These are phyloP conservation scores for Candida ponderosae DNA, from an alignment of 805 yeast species.

Conservation along the genomic window DNA sequence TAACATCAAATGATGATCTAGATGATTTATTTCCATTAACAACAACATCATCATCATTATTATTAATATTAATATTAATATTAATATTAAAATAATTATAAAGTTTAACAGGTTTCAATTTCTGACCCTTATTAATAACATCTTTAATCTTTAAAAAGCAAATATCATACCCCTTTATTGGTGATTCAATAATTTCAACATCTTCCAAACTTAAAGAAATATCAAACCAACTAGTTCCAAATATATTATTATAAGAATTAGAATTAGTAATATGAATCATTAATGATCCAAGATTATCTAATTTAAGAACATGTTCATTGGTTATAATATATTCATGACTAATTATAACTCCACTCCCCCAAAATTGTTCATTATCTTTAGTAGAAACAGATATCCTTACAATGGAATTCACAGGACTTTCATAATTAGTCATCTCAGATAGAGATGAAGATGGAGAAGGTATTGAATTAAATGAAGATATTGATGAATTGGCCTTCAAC, in stretches of 20 bases:
- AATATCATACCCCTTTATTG: conserved; percentile 19
- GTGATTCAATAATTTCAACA: conserved; percentile 8
- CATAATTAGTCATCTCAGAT: not conserved
- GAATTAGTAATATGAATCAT: not conserved
- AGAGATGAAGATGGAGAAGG: too few species aligned
- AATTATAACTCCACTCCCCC: conserved; percentile 22
- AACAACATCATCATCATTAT: too few species aligned
- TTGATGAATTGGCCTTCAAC: too few species aligned
- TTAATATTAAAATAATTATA: too few species aligned
- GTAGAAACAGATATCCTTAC: conserved; percentile 15
- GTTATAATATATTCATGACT: conserved; percentile 13
- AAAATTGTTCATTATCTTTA: conserved; percentile 10
- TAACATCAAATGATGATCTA: too few species aligned
- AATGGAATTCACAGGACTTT: conserved; percentile 7
- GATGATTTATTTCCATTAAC: too few species aligned
- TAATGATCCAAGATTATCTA: conserved; percentile 5
- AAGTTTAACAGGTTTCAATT: conserved; percentile 8
- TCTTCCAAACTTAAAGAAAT: conserved; percentile 4
- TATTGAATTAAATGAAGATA: too few species aligned
- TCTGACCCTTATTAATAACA: not conserved
- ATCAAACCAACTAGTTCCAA: conserved; percentile 4
- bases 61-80: too few species aligned
- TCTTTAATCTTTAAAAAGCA: conserved; percentile 13
- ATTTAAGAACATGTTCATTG: conserved; percentile 18
- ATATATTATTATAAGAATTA: conserved; percentile 1